Percentiles rank a stretch among this genome's conserved stretches.
phyloP scores from a whole-genome alignment of 1,284 basidiomycete species.

The Cystobasidiaceae sp. region DNA sequence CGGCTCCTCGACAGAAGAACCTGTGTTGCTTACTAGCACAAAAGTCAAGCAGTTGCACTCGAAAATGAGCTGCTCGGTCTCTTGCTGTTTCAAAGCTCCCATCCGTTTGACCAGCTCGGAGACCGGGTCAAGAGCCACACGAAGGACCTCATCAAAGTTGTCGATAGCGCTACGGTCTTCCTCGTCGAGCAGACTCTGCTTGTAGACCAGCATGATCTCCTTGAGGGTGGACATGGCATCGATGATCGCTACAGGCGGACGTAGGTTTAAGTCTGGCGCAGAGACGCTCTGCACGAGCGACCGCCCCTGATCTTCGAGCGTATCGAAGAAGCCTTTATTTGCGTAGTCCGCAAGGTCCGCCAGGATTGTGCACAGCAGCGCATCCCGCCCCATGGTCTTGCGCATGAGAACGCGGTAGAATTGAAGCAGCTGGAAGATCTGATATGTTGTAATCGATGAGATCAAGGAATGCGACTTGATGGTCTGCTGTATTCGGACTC shows the following conservation, averaged over 20 bases:
- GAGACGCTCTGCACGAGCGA: slow-evolving; percentile 65
- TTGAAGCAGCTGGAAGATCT: slow-evolving; percentile 85
- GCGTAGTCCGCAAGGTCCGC: slow-evolving; percentile 77
- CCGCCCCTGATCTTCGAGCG: slow-evolving; percentile 73
- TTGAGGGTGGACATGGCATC: slow-evolving; percentile 76
- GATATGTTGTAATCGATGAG: slow-evolving; percentile 82
- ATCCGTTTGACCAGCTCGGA: slow-evolving; percentile 67
- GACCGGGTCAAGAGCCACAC: slow-evolving; percentile 75
- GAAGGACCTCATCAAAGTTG: slow-evolving; percentile 63
- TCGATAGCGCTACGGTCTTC: slow-evolving; percentile 49
- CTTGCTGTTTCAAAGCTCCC: slow-evolving; percentile 55
- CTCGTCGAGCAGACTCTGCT: slow-evolving; percentile 64
- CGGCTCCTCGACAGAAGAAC: neutral
- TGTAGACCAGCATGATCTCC: slow-evolving; percentile 81
- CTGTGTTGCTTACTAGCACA: slow-evolving; percentile 56
- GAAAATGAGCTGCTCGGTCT: slow-evolving; percentile 76
- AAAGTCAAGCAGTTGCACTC: slow-evolving; percentile 77
- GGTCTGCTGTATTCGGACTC: slow-evolving; percentile 86
- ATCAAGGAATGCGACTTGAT: slow-evolving; percentile 72
- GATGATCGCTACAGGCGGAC: slow-evolving; percentile 69
- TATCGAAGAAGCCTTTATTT: slow-evolving; percentile 77
- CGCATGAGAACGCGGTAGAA: slow-evolving; percentile 92
- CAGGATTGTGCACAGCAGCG: slow-evolving; percentile 68
- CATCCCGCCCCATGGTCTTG: slow-evolving; percentile 76
- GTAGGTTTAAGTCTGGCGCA: slow-evolving; percentile 69